Percentiles rank a stretch among this genome's conserved stretches.
Conservation (phyloP, 2,329 filamentous ascomycete genomes). For the Aspergillus luchuensis region DNA sequence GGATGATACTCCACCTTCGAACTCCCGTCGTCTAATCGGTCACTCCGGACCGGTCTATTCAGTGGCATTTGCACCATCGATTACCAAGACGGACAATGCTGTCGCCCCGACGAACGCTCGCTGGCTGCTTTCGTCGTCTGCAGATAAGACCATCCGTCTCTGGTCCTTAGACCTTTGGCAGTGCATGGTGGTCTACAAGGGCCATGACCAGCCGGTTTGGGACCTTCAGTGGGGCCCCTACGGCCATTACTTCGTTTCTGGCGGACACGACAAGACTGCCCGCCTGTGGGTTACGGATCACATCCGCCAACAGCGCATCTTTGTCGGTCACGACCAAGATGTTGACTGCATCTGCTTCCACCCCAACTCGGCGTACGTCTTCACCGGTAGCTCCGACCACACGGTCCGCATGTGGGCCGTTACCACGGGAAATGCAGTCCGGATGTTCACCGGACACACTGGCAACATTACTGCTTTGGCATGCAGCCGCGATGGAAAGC, state of each 20-base stretch:
- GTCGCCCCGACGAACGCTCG: slow-evolving; percentile 64
- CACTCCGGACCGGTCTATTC: slow-evolving; percentile 88
- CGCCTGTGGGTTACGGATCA: slow-evolving; percentile 92
- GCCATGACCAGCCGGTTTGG: slow-evolving; percentile 86
- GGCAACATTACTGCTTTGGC: slow-evolving; percentile 83
- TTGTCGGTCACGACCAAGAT: slow-evolving; percentile 89
- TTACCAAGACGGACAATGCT: slow-evolving; percentile 51
- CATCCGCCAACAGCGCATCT: slow-evolving; percentile 81
- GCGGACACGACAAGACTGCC: slow-evolving; percentile 85
- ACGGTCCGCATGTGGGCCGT: slow-evolving; percentile 97
- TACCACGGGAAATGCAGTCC: slow-evolving; percentile 80
- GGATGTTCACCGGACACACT: slow-evolving; percentile 88
- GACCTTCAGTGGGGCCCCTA: slow-evolving; percentile 87
- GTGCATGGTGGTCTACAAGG: slow-evolving; percentile 92
- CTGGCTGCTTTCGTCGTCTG: slow-evolving; percentile 82
- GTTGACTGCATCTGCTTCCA: slow-evolving; percentile 95
- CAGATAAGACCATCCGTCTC: slow-evolving; percentile 82
- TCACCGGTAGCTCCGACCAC: slow-evolving; percentile 90
- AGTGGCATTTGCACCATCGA: slow-evolving; percentile 81
- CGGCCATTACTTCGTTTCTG: slow-evolving; percentile 91
- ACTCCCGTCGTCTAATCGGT: slow-evolving; percentile 76
- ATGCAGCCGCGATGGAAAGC: slow-evolving; percentile 83
- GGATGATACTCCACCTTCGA: slow-evolving; percentile 65
- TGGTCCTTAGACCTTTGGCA: slow-evolving; percentile 93
- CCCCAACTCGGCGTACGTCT: slow-evolving; percentile 88